A percentile compares a stretch with the other conserved stretches of the same genome.
These are phyloP conservation scores for Euptelea pleiosperma DNA, from an alignment of 164 flowering plant species.

Conservation along the genomic window DNA sequence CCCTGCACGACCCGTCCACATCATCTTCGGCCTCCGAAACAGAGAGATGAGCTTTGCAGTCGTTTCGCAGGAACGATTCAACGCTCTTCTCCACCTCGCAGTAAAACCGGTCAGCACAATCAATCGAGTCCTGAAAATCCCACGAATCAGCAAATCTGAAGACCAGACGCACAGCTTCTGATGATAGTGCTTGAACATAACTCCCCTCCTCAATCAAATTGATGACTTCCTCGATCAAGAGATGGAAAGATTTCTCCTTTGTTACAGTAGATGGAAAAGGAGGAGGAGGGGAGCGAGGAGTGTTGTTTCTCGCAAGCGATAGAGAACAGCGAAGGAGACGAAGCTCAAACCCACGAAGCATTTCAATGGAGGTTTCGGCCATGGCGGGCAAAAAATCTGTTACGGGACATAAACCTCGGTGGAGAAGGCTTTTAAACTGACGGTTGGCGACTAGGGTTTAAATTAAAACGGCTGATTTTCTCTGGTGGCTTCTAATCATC, in stretches of 20 bases:
- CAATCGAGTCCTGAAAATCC: conserved; percentile 30
- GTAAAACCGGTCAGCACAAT: conserved; percentile 44
- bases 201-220: conserved; percentile 56
- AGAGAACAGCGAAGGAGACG: conserved; percentile 77
- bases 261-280: background rate
- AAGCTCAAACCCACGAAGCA: conserved; percentile 61
- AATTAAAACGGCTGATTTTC: too few relatives aligned
- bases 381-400: conserved; percentile 9
- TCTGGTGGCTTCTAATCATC: too few relatives aligned
- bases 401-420: too few relatives aligned
- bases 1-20: conserved; percentile 28
- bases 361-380: conserved; percentile 14
- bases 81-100: conserved; percentile 35
- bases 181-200: conserved; percentile 55
- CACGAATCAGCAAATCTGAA: conserved; percentile 24
- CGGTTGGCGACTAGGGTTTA: too few relatives aligned
- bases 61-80: conserved; percentile 36
- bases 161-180: conserved; percentile 35
- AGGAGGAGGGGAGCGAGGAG: conserved; percentile 14
- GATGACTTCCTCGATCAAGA: conserved; percentile 29
- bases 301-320: conserved; percentile 17
- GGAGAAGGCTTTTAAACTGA: too few relatives aligned
- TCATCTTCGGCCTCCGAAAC: conserved; percentile 14
- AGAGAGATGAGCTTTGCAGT: conserved; percentile 11
- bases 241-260: conserved; percentile 12